Evolutionary conservation across 352 stramenopile genomes (phyloP).

Genomic region (Stephanocyclus meneghinianus): DNA sequence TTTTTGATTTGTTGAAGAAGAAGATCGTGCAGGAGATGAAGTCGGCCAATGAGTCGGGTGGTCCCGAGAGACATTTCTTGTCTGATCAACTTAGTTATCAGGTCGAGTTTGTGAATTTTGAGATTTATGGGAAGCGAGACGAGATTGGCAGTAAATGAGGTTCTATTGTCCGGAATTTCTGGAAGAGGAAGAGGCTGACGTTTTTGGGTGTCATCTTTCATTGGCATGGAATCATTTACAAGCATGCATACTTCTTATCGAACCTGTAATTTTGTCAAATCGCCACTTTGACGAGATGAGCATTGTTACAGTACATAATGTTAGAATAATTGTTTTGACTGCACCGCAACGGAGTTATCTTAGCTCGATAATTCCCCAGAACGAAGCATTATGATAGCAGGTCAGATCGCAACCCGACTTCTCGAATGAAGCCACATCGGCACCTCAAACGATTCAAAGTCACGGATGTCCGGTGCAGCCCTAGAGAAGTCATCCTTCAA

Average conservation of each 20-base stretch:
- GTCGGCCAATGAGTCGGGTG: background rate
- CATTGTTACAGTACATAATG: too few species aligned
- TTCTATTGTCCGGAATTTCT: too few species aligned
- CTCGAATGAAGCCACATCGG: constrained; percentile 29
- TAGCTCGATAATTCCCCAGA: too few species aligned
- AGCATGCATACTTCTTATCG: too few species aligned
- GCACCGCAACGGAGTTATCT: too few species aligned
- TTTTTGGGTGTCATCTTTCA: too few species aligned
- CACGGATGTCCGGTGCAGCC: constrained; percentile 30
- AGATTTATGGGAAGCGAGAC: background rate
- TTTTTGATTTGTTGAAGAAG: constrained; percentile 1
- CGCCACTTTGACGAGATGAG: too few species aligned
- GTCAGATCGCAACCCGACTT: constrained; percentile 37
- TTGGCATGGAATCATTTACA: too few species aligned
- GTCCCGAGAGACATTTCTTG: background rate
- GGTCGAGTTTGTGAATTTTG: constrained; percentile 15
- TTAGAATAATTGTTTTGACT: too few species aligned
- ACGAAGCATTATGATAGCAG: too few species aligned
- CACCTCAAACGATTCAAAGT: constrained; percentile 35
- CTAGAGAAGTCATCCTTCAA: constrained; percentile 41
- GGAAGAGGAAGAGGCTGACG: too few species aligned
- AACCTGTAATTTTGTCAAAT: too few species aligned
- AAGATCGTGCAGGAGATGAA: constrained; percentile 12
- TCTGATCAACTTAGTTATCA: constrained; percentile 13
- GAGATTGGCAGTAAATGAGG: background rate